These are phyloP conservation scores for Candida corydali DNA, from an alignment of 805 yeast species.

Conservation along the genomic window DNA sequence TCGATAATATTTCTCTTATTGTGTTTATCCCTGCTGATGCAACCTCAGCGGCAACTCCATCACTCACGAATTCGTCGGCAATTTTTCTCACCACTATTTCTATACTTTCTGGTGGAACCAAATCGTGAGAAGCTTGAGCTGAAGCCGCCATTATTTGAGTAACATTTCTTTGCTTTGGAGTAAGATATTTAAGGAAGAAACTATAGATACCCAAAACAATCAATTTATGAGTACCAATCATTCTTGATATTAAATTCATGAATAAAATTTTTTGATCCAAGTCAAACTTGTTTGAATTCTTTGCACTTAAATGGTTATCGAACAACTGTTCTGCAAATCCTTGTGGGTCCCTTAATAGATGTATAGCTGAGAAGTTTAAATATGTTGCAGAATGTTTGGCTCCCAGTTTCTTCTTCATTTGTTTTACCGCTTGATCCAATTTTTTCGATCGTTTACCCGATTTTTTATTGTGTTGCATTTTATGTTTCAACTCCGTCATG, in stretches of 20 bases:
- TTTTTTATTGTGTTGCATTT: conserved; percentile 79
- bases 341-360: conserved; percentile 92
- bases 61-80: conserved; percentile 96
- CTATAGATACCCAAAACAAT: conserved; percentile 88
- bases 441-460: conserved; percentile 75
- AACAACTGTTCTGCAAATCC: conserved; percentile 90
- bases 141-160: conserved; percentile 95
- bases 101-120: conserved; percentile 94
- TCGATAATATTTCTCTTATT: conserved; percentile 83
- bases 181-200: conserved; percentile 79
- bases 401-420: conserved; percentile 57
- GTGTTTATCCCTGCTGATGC: conserved; percentile 98
- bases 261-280: conserved; percentile 86
- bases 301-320: conserved; percentile 65
- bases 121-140: conserved; percentile 94
- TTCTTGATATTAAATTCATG: conserved; percentile 81
- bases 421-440: conserved; percentile 68
- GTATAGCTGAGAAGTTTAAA: conserved; percentile 92
- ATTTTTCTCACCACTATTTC: conserved; percentile 79
- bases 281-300: conserved; percentile 64
- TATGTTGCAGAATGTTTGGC: conserved; percentile 59
- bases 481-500: conserved; percentile 70
- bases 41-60: conserved; percentile 97
- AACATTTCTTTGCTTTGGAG: conserved; percentile 92
- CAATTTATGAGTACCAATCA: conserved; percentile 92